These are phyloP conservation scores for Hibiscus trionum DNA, from an alignment of 345 rosid species.

Conservation along the genomic window DNA sequence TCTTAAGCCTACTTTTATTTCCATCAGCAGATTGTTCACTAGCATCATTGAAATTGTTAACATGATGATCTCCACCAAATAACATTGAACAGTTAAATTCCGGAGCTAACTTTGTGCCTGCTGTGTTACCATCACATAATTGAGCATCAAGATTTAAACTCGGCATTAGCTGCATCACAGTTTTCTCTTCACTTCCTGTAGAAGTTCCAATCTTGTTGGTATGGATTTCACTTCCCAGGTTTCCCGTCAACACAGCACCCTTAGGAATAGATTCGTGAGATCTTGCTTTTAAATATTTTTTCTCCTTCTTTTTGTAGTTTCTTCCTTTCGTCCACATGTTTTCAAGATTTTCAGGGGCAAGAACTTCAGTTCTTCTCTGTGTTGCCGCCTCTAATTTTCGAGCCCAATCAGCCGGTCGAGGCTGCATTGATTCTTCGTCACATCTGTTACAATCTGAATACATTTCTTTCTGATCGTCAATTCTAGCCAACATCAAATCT, in stretches of 20 bases:
- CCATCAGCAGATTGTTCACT: constrained; percentile 31
- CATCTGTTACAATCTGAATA: constrained; percentile 16
- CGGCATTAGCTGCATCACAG: constrained; percentile 26
- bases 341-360: constrained; percentile 94
- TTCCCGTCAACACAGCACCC: constrained; percentile 19
- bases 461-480: constrained; percentile 24
- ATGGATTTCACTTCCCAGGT: constrained; percentile 21
- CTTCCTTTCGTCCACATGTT: constrained; percentile 99
- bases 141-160: constrained; percentile 30
- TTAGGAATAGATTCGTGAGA: constrained; percentile 23
- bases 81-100: constrained; percentile 24
- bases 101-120: constrained; percentile 15
- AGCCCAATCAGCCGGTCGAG: constrained; percentile 73
- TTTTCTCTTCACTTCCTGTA: constrained; percentile 34
- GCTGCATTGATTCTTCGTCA: constrained; percentile 32
- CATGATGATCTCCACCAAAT: constrained; percentile 23
- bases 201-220: constrained; percentile 23
- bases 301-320: constrained; percentile 72
- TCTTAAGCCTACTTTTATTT: constrained; percentile 57
- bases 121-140: constrained; percentile 20
- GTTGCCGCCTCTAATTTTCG: constrained; percentile 70
- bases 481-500: constrained; percentile 26
- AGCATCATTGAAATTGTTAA: constrained; percentile 19
- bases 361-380: constrained; percentile 92
- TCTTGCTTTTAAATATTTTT: constrained; percentile 31